These are phyloP conservation scores for Hippophae rhamnoides DNA, from an alignment of 306 rosid genomes.

Conservation along the genomic window DNA sequence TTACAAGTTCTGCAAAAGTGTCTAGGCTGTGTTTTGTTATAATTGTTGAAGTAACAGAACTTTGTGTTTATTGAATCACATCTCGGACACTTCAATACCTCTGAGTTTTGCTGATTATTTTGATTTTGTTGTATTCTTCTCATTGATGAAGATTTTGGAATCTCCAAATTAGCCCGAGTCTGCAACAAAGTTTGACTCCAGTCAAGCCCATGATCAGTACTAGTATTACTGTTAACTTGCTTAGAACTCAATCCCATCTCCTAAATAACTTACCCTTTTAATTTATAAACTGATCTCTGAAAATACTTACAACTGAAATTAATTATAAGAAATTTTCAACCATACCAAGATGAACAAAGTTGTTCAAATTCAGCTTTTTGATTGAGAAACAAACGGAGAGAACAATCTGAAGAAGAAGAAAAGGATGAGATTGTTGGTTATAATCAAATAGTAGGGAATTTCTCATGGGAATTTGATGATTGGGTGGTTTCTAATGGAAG, in stretches of 20 bases:
- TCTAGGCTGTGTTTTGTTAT: constrained; percentile 86
- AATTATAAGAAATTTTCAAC: no score
- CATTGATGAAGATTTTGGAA: constrained; percentile 36
- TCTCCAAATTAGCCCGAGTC: constrained; percentile 35
- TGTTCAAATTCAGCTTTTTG: constrained; percentile 22
- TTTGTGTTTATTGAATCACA: constrained; percentile 87
- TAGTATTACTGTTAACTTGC: constrained; percentile 36
- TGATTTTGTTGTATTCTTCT: constrained; percentile 34
- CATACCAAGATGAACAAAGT: no score
- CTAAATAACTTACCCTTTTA: background rate
- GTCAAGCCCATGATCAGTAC: constrained; percentile 35
- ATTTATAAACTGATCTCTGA: background rate
- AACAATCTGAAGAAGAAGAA: constrained; percentile 24
- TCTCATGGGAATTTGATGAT: constrained; percentile 8
- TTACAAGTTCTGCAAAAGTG: constrained; percentile 92
- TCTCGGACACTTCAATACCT: constrained; percentile 73
- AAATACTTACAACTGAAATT: background rate
- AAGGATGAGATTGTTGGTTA: constrained; percentile 30
- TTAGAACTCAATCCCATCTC: constrained; percentile 81
- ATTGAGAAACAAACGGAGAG: constrained; percentile 31
- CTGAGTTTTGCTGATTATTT: constrained; percentile 19
- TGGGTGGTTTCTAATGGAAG: constrained; percentile 25
- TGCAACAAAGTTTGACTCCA: constrained; percentile 50
- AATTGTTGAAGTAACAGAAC: constrained; percentile 94
- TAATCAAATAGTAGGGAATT: constrained; percentile 6